Percentiles rank a stretch among this genome's conserved stretches.
Conservation (phyloP, 2,329 filamentous ascomycete genomes). For the Cladophialophora bantiana region DNA sequence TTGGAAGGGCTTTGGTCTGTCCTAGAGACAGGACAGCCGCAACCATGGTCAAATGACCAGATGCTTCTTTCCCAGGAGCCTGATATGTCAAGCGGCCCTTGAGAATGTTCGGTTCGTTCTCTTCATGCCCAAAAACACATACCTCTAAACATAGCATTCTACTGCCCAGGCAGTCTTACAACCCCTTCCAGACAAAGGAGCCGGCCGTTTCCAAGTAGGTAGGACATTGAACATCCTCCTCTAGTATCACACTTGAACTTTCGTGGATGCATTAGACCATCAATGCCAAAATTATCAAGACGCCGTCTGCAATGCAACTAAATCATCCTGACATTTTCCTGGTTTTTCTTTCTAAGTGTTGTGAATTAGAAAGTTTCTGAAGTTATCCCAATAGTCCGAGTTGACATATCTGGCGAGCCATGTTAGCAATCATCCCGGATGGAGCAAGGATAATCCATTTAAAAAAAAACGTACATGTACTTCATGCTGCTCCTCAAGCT, state of each 20-base stretch:
- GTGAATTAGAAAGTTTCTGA: constrained; percentile 84
- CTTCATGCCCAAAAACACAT: background rate
- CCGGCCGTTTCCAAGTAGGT: background rate
- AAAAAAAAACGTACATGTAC: constrained; percentile 74
- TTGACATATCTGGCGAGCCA: constrained; percentile 67
- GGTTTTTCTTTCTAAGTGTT: constrained; percentile 64
- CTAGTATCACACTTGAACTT: constrained; percentile 1
- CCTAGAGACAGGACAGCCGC: background rate
- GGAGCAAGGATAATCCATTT: background rate
- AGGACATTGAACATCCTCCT: constrained; percentile 2
- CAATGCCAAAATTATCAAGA: constrained; percentile 5
- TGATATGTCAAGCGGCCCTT: background rate
- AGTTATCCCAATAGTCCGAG: constrained; percentile 85
- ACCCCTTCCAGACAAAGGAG: background rate
- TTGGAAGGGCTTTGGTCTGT: background rate
- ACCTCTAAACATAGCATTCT: background rate
- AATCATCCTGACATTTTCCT: background rate
- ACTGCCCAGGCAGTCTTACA: background rate
- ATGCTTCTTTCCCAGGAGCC: background rate
- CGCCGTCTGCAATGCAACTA: constrained; percentile 19
- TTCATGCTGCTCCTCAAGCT: constrained; percentile 95
- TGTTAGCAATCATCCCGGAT: constrained; percentile 3
- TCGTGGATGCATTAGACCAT: constrained; percentile 14
- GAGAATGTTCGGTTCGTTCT: background rate
- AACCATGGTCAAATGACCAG: background rate